Evolutionary conservation across 352 stramenopile species (phyloP).

Genomic region (Pythium aquatile): DNA sequence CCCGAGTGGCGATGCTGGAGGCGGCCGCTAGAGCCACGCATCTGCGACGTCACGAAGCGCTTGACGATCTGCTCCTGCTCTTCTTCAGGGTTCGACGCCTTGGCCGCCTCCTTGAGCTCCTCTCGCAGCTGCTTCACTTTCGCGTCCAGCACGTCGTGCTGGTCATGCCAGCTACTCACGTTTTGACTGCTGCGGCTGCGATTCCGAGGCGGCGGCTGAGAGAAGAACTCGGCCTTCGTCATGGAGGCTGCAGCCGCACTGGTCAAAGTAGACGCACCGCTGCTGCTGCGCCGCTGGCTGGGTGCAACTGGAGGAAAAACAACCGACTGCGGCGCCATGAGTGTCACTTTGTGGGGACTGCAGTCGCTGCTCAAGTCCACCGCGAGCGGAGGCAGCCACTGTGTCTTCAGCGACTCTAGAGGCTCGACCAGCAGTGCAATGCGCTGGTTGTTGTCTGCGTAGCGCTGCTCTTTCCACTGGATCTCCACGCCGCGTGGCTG

Average conservation of each 20-base stretch:
- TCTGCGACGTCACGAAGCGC: conserved; percentile 61
- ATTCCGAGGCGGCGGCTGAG: conserved; percentile 4
- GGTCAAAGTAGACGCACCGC: not conserved
- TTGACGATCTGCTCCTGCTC: conserved; percentile 72
- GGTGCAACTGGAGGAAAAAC: conserved; percentile 2
- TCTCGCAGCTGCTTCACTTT: conserved; percentile 25
- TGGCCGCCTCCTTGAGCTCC: conserved; percentile 19
- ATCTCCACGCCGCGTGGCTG: not conserved
- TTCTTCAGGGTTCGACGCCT: conserved; percentile 23
- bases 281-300: not conserved
- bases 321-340: conserved; percentile 18
- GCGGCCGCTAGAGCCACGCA: conserved; percentile 17
- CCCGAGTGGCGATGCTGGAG: conserved; percentile 18
- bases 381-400: not conserved
- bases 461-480: not conserved
- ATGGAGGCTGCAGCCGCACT: conserved; percentile 9
- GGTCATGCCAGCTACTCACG: conserved; percentile 11
- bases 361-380: conserved; percentile 16
- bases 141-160: conserved; percentile 24
- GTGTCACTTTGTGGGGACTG: conserved; percentile 12
- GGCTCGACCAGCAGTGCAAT: not conserved
- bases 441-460: conserved; percentile 7
- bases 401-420: not conserved
- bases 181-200: conserved; percentile 19
- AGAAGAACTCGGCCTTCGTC: conserved; percentile 22